Percentiles rank a stretch among this genome's conserved stretches.
These are phyloP conservation scores for Populus tremula DNA, from an alignment of 345 rosid species.

Conservation along the genomic window DNA sequence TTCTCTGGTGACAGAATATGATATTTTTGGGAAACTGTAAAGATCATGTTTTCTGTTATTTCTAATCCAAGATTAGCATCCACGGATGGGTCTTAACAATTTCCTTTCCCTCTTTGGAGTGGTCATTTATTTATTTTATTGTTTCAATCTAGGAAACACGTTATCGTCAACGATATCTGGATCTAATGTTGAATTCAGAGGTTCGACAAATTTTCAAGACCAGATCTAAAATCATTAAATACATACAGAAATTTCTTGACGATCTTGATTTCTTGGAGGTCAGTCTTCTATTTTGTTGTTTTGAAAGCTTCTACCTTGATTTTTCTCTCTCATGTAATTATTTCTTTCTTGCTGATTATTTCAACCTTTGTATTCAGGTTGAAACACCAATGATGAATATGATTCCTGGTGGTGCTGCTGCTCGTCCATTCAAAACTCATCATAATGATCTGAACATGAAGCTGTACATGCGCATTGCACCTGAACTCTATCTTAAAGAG, in stretches of 20 bases:
- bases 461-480: slow-evolving; percentile 93
- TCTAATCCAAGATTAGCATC: neutral
- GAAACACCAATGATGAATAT: slow-evolving; percentile 99
- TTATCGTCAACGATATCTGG: slow-evolving; percentile 86
- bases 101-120: neutral
- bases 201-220: slow-evolving; percentile 73
- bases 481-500: slow-evolving; percentile 86
- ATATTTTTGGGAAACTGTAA: neutral
- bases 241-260: slow-evolving; percentile 69
- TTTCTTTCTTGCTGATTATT: neutral
- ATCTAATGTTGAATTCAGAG: slow-evolving; percentile 77
- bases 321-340: neutral
- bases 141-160: slow-evolving; percentile 64
- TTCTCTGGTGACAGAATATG: neutral
- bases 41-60: neutral
- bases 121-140: neutral
- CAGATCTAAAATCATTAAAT: slow-evolving; percentile 58
- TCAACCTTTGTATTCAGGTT: slow-evolving; percentile 43
- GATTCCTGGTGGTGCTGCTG: slow-evolving; percentile 99
- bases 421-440: slow-evolving; percentile 90
- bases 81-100: neutral
- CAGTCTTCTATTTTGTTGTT: slow-evolving; percentile 7
- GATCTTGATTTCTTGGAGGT: slow-evolving; percentile 77
- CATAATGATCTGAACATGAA: slow-evolving; percentile 89
- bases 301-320: neutral